Evolutionary conservation across 2,329 filamentous ascomycete genomes (phyloP), one percentile per base, ranked within the genome.

Genomic region (Endoconidiophora laricicola): DNA sequence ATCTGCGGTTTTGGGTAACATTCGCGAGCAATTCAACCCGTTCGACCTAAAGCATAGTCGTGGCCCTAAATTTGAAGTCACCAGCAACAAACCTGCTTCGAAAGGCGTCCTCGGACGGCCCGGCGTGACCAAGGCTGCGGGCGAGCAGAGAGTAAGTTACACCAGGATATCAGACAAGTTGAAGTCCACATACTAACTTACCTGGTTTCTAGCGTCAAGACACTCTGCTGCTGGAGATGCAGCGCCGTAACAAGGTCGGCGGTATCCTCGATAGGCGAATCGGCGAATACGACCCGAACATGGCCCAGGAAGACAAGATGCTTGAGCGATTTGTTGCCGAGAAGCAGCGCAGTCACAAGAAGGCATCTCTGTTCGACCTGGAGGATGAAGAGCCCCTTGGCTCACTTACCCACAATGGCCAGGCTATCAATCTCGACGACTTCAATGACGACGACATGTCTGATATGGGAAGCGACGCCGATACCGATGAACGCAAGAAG

Each of bases 21-120:
- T 98, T 62, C 83, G 91, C 61, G 88, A 96, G 60, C 83, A 88
- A 57, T 96, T 96, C 75, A 98, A 98, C 63, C 91, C 91, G 0
- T 98, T 98, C 65, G 91, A 98, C 61, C 77, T 94, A 62, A 93
- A 93, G 65, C 78, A 83, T 52, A 79, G 82, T 39, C 75, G 82
- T 53, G 83, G 81, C 0, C 79, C 79, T 51, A 96, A 96, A 60
- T 94, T 94, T 56, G 80, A 90, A 41, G 81, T 88, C 42, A 87
- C 84, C 0, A 88, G 74, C 48, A 77, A 76, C 55, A 75, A 76
- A 52, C 71, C 75, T 4, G 65, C 68, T 10, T 68, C 68, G 46
- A 77, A 74, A 55, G 73, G 73, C 45, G 74, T 81, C 55, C 71
- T 81, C 56, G 83, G 82, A 29, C 73, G 88, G 48, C 91, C 91